Conservation (phyloP, 306 rosid species). For the Aeschynomene evenia region DNA sequence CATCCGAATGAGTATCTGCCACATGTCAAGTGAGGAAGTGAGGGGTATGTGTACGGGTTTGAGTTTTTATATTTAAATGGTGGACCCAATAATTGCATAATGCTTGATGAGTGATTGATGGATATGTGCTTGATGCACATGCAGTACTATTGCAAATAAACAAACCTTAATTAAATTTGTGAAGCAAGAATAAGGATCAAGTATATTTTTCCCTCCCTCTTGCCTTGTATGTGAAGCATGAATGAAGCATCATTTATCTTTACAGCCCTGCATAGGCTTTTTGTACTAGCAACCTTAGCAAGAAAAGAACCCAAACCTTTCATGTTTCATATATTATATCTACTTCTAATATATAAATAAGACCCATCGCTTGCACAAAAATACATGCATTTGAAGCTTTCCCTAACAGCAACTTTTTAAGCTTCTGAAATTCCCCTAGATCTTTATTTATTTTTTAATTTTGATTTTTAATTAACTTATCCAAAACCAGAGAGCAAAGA, state of each 20-base stretch:
- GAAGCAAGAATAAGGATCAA: slow-evolving; percentile 59
- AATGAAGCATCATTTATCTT: slow-evolving; percentile 51
- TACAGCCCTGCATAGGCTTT: slow-evolving; percentile 58
- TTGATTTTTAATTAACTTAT: neutral
- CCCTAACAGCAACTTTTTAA: slow-evolving; percentile 25
- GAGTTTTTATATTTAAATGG: no score
- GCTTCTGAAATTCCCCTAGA: slow-evolving; percentile 26
- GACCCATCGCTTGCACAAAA: slow-evolving; percentile 23
- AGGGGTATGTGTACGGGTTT: no score
- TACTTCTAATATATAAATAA: no score
- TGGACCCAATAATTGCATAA: no score
- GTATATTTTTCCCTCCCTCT: slow-evolving; percentile 32
- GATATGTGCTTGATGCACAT: no score
- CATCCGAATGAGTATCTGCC: no score
- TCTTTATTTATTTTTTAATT: neutral
- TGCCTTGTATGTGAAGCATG: slow-evolving; percentile 81
- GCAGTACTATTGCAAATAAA: slow-evolving; percentile 36
- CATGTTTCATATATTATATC: slow-evolving; percentile 25
- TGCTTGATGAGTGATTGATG: no score
- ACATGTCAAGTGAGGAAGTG: no score
- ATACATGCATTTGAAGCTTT: slow-evolving; percentile 27
- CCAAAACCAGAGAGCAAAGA: neutral
- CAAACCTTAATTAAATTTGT: slow-evolving; percentile 41
- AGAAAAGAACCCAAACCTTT: slow-evolving; percentile 75
- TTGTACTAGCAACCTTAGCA: slow-evolving; percentile 56